Evolutionary conservation across 148 eudicot species (phyloP), one percentile per base, ranked within the genome.

Genomic region (Chenopodium quinoa): DNA sequence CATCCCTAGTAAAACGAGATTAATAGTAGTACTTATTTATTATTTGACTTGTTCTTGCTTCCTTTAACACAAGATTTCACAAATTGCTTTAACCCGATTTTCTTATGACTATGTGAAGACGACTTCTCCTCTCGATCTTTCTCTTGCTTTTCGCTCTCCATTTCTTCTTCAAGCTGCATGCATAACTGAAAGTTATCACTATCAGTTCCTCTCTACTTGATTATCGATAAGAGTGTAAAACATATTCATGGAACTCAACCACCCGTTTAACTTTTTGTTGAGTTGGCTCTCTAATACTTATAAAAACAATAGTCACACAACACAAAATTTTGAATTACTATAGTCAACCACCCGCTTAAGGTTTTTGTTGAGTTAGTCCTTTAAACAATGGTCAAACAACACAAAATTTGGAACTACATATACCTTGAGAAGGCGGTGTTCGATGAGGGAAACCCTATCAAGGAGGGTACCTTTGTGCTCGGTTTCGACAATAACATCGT

Each of bases 341-440:
- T 27, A 27, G 0, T 27, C 32, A 31, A 31, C 32, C 32, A 31
- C 32, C 32, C 32, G 32, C 32, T 31, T 31, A 31, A 31, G 32
- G 0, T 31, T 31, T 31, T 31, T 31, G 2, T 31, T 31, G 2
- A 31, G 32, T 31, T 31, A 0, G 2, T 31, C 32, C 32, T 31
- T 31, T 31, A 31, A 31, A 31, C 1, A 1, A 31, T 31, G 0
- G 32, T 31, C 32, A 31, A 31, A 31, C 32, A 31, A 31, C 32
- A 31, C 2, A 31, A 1, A 31, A 31, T 4, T 34, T 34, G 7
- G 14, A 48, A 12, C 10, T 48, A 48, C 52, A 12, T 48, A 9
- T 83, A 87, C 95, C 91, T 90, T 83, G 2, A 88, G 89, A 8
- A 91, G 82, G 2, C 90, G 90, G 12, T 88, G 83, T 69, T 91